Evolutionary conservation across 192 early-diverging fungal species (phyloP), one percentile per base, ranked within the genome.

Genomic region (Linnemannia schmuckeri): DNA sequence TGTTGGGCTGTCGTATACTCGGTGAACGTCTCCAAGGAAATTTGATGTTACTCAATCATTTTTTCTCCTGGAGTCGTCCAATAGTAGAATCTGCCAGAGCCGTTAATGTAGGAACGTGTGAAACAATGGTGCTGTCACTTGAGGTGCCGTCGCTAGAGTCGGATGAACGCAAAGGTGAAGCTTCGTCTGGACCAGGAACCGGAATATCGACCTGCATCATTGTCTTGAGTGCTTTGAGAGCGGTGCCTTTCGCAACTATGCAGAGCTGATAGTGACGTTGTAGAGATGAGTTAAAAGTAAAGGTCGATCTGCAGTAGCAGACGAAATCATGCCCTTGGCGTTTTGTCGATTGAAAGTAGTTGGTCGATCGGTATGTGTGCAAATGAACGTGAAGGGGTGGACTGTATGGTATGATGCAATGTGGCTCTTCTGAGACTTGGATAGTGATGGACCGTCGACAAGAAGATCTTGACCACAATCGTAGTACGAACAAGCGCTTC

Each of bases 211-310:
- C 71, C 9, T 47, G 41, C 20, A 42, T 0, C 0, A 0, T 4
- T 40, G 37, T 38, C 69, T 70, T 15, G 69, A 74, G 47, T 18
- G 8, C 49, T 35, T 74, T 75, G 46, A 35, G 57, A 75, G 74
- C 61, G 74, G 35, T n/a, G n/a, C n/a, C n/a, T n/a, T n/a, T n/a
- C n/a, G n/a, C n/a, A n/a, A n/a, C n/a, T n/a, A n/a, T n/a, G n/a
- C n/a, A n/a, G n/a, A n/a, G n/a, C n/a, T n/a, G n/a, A n/a, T n/a
- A n/a, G n/a, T n/a, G n/a, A n/a, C 74, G 74, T 33, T 24, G 35
- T 57, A 75, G 35, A 55, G 74, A 75, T 24, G 74, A 61, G 74
- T 55, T 57, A 30, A 75, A 37, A 54, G 54, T 75, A 46, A 75
- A 75, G 0, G 52, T 55, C 18, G 46, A 17, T 38, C 74, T 37